Conservation (phyloP, 2,329 filamentous ascomycete genomes). For the Paramyrothecium sp. region DNA sequence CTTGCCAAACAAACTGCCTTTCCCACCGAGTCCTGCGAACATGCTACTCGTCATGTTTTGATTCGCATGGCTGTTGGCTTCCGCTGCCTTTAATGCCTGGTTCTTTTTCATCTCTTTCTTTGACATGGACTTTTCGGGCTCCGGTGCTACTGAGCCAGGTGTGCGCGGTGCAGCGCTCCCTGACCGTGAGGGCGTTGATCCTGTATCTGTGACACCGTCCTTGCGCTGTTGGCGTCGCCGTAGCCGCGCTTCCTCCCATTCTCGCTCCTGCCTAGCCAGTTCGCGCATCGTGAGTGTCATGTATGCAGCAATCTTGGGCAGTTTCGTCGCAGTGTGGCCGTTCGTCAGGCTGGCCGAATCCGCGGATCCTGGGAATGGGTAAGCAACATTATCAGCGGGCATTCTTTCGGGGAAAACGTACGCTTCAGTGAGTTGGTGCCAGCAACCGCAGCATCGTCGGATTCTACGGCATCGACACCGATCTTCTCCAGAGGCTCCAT, state of each 20-base stretch:
- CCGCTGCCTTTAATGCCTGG: conserved; percentile 71
- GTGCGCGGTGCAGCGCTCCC: conserved; percentile 60
- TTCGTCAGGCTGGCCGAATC: conserved; percentile 30
- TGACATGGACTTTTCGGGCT: conserved; percentile 66
- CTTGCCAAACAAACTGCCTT: conserved; percentile 54
- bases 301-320: conserved; percentile 49
- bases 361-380: conserved; percentile 35
- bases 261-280: conserved; percentile 64
- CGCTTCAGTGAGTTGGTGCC: conserved; percentile 58
- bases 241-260: conserved; percentile 70
- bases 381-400: conserved; percentile 5
- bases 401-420: conserved; percentile 35
- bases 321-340: conserved; percentile 44
- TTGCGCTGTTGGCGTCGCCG: conserved; percentile 64
- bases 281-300: conserved; percentile 56
- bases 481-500: conserved; percentile 33
- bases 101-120: conserved; percentile 86
- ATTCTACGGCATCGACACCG: conserved; percentile 20
- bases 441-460: conserved; percentile 51
- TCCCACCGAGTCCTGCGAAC: conserved; percentile 64
- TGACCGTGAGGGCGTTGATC: conserved; percentile 46
- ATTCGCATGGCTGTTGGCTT: conserved; percentile 75
- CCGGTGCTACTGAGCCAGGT: conserved; percentile 61
- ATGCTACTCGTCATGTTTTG: conserved; percentile 82
- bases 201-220: conserved; percentile 53